Evolutionary conservation across 768 basidiomycete genomes (phyloP), one percentile per base, ranked within the genome.

Genomic region (Sutorius australiensis): DNA sequence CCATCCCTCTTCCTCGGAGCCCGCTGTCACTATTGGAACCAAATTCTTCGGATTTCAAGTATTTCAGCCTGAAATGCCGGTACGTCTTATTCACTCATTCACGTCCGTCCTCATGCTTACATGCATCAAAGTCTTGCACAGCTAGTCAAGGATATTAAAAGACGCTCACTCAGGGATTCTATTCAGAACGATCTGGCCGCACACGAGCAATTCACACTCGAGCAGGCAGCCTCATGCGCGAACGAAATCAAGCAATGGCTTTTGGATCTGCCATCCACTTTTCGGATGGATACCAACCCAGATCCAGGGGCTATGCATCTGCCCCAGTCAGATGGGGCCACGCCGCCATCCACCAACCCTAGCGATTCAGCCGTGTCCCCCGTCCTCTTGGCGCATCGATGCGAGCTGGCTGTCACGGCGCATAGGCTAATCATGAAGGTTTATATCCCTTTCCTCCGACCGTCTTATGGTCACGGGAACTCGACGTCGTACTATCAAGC

Each of bases 381-480:
- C 1, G 60, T 72, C 10, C 72, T 82, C 30, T 62, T 74, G 44
- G 74, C 75, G 11, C 80, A 86, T 61, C 76, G 78, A 37, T 80
- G 79, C 68, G 82, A 87, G 57, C 69, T 89, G 45, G 75, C 77
- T 1, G 77, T 87, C 40, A 73, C 80, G 46, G 81, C 83, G 5
- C 77, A 87, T 57, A 69, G 80, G 36, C 64, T 90, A 48, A 72
- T 87, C 49, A 69, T 89, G 56, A 82, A 81, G 67, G 71, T 81
- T 6, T 89, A 84, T 63, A 63, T 82, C n/a, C 88, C 89, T 0
- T 87, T 89, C 67, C 67, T 89, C 54, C 72, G 75, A 13, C 70
- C 71, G 7, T 66, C 71, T 42, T 61, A 62, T 54, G 33, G 55
- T 34, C 46, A 62, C 50, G 48, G 63, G 48, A 50, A 58, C 60